These are phyloP conservation scores for Chimonanthus salicifolius DNA, from an alignment of 164 flowering plant genomes.

Conservation along the genomic window DNA sequence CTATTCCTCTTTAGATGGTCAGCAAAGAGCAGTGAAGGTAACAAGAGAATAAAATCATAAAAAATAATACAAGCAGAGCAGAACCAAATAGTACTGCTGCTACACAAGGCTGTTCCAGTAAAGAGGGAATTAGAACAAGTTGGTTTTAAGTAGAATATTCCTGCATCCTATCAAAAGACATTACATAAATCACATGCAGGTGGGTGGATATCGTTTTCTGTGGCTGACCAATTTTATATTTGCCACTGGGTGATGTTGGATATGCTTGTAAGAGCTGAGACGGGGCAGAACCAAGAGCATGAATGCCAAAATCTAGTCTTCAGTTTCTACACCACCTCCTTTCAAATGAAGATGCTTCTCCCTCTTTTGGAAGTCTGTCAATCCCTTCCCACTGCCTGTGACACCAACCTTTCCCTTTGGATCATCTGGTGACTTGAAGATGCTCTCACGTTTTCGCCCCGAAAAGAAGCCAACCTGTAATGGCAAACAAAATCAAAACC, in stretches of 20 bases:
- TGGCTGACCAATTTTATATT: not conserved
- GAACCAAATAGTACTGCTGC: too few species aligned
- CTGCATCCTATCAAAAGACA: too few species aligned
- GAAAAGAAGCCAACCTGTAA: constrained; percentile 59
- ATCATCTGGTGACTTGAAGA: constrained; percentile 98
- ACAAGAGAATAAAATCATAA: too few species aligned
- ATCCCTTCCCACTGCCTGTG: constrained; percentile 93
- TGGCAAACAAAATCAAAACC: not conserved
- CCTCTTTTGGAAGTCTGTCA: constrained; percentile 93
- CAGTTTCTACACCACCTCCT: constrained; percentile 53
- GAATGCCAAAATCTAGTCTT: constrained; percentile 36
- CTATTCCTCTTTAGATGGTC: too few species aligned
- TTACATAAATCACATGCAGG: not conserved
- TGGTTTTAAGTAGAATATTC: too few species aligned
- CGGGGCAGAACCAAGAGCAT: not conserved
- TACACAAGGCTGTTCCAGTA: too few species aligned
- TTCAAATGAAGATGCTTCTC: constrained; percentile 95
- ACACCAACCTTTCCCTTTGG: constrained; percentile 96
- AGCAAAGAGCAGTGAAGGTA: too few species aligned
- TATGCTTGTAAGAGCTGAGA: not conserved
- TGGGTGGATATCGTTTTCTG: not conserved
- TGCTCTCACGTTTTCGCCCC: constrained; percentile 94
- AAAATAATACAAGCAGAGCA: too few species aligned
- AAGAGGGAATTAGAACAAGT: too few species aligned
- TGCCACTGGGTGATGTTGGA: not conserved